Conservation (phyloP, 108 stramenopile genomes). For the Skeletonema grethae region DNA sequence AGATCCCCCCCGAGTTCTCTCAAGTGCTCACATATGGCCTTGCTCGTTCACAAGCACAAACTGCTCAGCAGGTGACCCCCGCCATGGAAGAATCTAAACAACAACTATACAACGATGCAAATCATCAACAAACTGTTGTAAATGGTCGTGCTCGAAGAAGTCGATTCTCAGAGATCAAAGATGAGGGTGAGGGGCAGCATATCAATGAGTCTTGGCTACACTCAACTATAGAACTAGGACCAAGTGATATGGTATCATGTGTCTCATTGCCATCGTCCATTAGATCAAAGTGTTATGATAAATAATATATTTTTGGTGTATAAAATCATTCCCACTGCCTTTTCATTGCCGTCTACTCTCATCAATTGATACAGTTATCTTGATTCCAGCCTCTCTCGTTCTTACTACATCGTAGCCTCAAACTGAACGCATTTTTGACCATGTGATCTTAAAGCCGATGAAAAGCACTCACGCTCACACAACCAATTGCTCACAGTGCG, state of each 20-base stretch:
- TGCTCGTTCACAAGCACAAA: background rate
- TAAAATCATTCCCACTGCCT: too few species aligned
- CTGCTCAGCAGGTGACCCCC: background rate
- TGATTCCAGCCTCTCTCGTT: too few species aligned
- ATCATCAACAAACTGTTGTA: background rate
- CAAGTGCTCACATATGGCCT: background rate
- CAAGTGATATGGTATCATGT: background rate
- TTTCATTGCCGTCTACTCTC: too few species aligned
- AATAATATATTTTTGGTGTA: too few species aligned
- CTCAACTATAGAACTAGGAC: background rate
- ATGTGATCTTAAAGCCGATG: too few species aligned
- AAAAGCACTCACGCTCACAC: too few species aligned
- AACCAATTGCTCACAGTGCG: too few species aligned
- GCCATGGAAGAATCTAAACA: too few species aligned
- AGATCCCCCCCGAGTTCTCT: background rate
- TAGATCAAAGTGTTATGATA: background rate
- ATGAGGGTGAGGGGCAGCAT: background rate
- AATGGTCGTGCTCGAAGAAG: background rate
- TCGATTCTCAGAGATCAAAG: conserved; percentile 1
- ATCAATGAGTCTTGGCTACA: background rate
- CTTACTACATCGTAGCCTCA: too few species aligned
- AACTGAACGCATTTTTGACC: too few species aligned
- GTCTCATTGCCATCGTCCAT: background rate
- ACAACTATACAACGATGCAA: too few species aligned
- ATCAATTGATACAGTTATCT: too few species aligned